Base-by-base conservation (phyloP, 495 filamentous ascomycete genomes). In the Neurospora sp. region DNA sequence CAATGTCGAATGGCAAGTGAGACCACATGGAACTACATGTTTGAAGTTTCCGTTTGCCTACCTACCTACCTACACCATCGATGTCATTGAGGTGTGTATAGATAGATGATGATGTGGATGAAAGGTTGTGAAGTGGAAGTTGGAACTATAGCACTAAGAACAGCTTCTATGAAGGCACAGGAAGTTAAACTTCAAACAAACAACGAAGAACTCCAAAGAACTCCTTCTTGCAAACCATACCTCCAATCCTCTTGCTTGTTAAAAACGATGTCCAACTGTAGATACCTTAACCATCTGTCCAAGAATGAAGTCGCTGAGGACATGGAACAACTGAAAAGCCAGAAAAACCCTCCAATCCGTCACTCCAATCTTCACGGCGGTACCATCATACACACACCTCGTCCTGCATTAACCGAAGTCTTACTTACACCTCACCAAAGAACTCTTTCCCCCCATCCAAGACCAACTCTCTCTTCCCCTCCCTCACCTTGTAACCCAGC, bases 401-500 rank as follows among this genome's bases (percentile, higher is more conserved):
- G 27, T 27, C 27, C 27, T 27, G 27, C 27, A 27, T 27, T 27
- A 27, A 27, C 27, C 27, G 27, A 61, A 14, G 5, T 1, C 27
- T 27, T 70, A 77, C 41, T 27, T 70, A 77, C 41, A 84, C 59
- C 69, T 80, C 71, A 14, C 73, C 77, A 40, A 79, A 76, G 1
- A 81, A 79, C 8, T 75, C 72, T 4, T 78, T 75, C 61, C 83
- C 84, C 17, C 75, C 76, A 4, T 81, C 76, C 12, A 86, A 70
- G 14, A 85, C 77, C 48, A 78, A 74, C 22, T 71, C 72, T 6
- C 75, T 78, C 16, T 79, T 76, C 74, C 83, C 76, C 9, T 71
- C 71, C 37, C 79, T 82, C 2, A 80, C 79, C 74, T 81, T 77
- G 73, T 85, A 81, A 10, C 77, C 75, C 70, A 84, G 76, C 69